phyloP scores from a whole-genome alignment of 306 rosid genomes.

The Cucumis cinereus region DNA sequence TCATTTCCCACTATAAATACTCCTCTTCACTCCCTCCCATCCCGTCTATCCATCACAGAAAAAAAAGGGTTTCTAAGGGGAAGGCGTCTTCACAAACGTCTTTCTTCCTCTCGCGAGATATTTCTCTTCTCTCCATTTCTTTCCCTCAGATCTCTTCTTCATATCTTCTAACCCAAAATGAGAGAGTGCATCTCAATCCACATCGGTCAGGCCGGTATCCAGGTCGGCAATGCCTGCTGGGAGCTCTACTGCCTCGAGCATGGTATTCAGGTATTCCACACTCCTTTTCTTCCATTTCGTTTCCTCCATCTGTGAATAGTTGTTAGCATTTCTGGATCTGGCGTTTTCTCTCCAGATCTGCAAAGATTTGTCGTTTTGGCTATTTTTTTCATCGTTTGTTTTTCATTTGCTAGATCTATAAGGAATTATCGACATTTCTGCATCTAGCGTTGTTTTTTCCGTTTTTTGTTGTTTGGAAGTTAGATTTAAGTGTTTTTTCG shows the following conservation, averaged over 20 bases:
- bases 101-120: not conserved
- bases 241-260: constrained; percentile 18
- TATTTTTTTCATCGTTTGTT: not conserved
- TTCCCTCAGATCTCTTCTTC: not conserved
- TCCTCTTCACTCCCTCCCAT: not conserved
- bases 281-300: not conserved
- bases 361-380: not conserved
- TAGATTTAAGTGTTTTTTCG: not conserved
- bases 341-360: not conserved
- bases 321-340: not conserved
- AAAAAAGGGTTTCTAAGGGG: constrained; percentile 4
- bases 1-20: constrained; percentile 4
- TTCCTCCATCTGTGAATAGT: not conserved
- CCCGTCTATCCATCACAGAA: not conserved
- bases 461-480: not conserved
- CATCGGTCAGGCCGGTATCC: constrained; percentile 20
- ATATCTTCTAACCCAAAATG: not conserved
- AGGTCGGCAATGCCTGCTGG: constrained; percentile 19
- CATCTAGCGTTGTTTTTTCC: no score
- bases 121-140: no score
- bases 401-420: not conserved
- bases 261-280: constrained; percentile 9
- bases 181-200: constrained; percentile 18
- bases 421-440: not conserved
- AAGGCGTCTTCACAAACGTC: constrained; percentile 17